phyloP scores from a whole-genome alignment of 2,329 filamentous ascomycete species.

The Trichoderma koningii region DNA sequence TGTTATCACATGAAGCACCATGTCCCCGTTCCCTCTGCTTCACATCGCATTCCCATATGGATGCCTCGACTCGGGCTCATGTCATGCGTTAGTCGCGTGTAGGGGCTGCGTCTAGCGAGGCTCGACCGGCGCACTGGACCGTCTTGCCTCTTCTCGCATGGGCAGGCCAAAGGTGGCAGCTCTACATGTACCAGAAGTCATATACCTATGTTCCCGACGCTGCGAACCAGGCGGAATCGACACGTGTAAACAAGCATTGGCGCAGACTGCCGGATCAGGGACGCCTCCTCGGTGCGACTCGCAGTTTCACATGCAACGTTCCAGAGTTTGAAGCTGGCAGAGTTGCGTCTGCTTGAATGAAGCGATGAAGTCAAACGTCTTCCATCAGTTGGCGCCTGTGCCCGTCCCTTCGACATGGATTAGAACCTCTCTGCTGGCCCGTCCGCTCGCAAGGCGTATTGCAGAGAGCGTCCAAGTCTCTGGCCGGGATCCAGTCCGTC shows the following conservation, averaged over 20 bases:
- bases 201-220: too few relatives aligned
- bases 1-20: constrained; percentile 3
- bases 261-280: too few relatives aligned
- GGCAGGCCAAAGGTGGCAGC: constrained; percentile 10
- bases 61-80: neutral
- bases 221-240: too few relatives aligned
- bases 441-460: constrained; percentile 8
- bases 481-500: constrained; percentile 5
- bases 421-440: neutral
- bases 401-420: neutral
- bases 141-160: neutral
- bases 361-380: neutral
- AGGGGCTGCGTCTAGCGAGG: constrained; percentile 7
- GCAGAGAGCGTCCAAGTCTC: neutral
- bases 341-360: neutral
- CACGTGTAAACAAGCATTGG: too few relatives aligned
- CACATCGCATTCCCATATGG: neutral
- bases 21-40: neutral
- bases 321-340: too few relatives aligned
- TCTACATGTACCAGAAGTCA: too few relatives aligned
- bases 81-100: neutral
- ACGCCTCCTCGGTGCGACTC: too few relatives aligned
- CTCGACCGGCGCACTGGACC: constrained; percentile 1
- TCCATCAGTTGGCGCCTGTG: neutral
- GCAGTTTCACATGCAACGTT: too few relatives aligned